Evolutionary conservation across 768 basidiomycete species (phyloP).

Genomic region (Phanerodontia chrysosporium): DNA sequence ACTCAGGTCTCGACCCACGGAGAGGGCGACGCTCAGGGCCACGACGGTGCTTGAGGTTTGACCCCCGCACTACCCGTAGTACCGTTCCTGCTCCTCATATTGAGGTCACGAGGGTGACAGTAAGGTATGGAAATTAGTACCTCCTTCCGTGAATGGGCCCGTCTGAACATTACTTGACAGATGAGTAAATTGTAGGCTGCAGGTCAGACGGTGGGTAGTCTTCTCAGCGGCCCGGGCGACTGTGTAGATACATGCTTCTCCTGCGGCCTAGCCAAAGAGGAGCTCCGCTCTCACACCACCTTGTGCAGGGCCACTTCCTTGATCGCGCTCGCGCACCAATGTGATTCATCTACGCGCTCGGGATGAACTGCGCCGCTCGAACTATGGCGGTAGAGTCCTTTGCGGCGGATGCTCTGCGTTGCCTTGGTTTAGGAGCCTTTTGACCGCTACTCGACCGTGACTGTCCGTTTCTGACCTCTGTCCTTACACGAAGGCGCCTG

Average conservation of each 20-base stretch:
- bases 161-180: background rate
- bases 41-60: background rate
- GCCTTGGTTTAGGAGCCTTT: conserved; percentile 7
- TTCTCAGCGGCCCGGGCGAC: background rate
- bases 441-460: conserved; percentile 3
- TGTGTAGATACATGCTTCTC: background rate
- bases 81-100: background rate
- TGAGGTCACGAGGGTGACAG: background rate
- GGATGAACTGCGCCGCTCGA: background rate
- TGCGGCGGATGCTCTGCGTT: conserved; percentile 9
- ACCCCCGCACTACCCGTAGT: background rate
- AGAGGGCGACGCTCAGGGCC: background rate
- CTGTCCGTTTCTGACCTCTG: conserved; percentile 5
- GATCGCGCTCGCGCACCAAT: background rate
- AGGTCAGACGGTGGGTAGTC: background rate
- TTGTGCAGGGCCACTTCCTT: background rate
- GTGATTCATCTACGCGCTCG: conserved; percentile 1
- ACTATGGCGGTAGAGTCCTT: conserved; percentile 4
- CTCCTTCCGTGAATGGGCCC: background rate
- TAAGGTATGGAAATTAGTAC: background rate
- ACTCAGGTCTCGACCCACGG: background rate
- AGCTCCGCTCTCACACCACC: conserved; percentile 2
- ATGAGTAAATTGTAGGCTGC: background rate
- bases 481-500: conserved; percentile 2
- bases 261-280: background rate